Conservation (phyloP, 495 filamentous ascomycete genomes). For the Trichoderma erinaceum region DNA sequence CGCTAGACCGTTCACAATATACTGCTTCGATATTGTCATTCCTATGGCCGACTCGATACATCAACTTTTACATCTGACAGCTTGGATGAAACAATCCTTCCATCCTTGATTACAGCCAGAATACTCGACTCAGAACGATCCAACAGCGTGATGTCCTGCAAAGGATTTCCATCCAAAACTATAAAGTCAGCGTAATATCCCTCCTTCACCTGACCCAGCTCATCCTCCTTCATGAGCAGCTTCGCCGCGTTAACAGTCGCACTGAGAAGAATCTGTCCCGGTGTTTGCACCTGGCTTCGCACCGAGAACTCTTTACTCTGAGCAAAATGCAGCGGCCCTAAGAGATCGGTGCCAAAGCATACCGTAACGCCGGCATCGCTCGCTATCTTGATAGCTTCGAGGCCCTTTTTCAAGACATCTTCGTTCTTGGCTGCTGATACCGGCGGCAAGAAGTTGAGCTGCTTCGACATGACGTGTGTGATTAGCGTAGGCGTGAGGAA, state of each 20-base stretch:
- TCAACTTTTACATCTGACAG: background rate
- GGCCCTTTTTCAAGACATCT: conserved; percentile 38
- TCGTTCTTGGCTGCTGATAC: conserved; percentile 38
- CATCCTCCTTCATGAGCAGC: background rate
- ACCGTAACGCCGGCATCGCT: conserved; percentile 43
- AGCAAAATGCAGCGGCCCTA: conserved; percentile 33
- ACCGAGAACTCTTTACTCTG: background rate
- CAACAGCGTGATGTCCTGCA: background rate
- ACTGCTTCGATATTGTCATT: background rate
- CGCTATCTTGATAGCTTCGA: conserved; percentile 37
- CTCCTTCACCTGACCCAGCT: background rate
- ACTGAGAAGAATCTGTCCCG: background rate
- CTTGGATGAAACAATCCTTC: background rate
- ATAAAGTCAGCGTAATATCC: background rate
- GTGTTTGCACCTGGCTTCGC: background rate
- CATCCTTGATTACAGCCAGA: background rate
- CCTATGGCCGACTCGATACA: background rate
- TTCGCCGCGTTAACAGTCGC: background rate
- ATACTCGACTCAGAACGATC: background rate
- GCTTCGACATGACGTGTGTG: conserved; percentile 42
- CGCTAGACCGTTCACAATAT: background rate
- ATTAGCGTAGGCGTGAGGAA: conserved; percentile 49
- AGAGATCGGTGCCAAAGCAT: conserved; percentile 51
- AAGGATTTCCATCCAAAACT: background rate
- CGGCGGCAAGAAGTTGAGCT: conserved; percentile 35